phyloP scores from a whole-genome alignment of 2,329 filamentous ascomycete genomes.

The Colletotrichum zoysiae region DNA sequence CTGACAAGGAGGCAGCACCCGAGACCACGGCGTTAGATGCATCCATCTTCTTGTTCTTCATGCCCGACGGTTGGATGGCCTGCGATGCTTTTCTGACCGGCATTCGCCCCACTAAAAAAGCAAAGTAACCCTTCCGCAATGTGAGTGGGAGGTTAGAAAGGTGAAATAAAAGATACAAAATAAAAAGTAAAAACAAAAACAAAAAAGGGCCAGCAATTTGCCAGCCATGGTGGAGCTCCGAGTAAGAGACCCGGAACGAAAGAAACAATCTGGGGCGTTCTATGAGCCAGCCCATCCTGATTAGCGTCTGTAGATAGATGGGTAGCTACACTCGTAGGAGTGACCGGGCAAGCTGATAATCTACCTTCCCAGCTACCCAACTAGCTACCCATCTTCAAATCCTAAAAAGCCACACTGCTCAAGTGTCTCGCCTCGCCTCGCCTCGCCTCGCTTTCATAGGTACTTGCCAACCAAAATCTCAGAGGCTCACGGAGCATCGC shows the following conservation, averaged over 20 bases:
- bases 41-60: constrained; percentile 16
- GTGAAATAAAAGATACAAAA: too few relatives aligned
- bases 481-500: constrained; percentile 1
- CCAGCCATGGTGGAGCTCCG: constrained; percentile 2
- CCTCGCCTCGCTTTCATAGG: neutral
- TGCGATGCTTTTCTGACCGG: constrained; percentile 10
- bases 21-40: neutral
- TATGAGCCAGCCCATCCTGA: constrained; percentile 2
- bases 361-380: too few relatives aligned
- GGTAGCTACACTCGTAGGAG: too few relatives aligned
- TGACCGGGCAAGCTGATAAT: too few relatives aligned
- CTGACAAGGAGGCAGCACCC: neutral
- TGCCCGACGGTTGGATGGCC: constrained; percentile 13
- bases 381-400: neutral
- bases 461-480: neutral
- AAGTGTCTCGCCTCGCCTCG: neutral
- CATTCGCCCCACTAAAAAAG: constrained; percentile 30
- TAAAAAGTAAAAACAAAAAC: too few relatives aligned
- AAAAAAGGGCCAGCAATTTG: constrained; percentile 8
- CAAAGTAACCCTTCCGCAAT: neutral
- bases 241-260: neutral
- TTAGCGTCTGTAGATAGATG: neutral
- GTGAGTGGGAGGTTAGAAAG: neutral
- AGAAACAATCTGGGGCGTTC: constrained; percentile 36
- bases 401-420: neutral